Conservation (phyloP, 2,329 filamentous ascomycete genomes). For the Pyrenophora teres region DNA sequence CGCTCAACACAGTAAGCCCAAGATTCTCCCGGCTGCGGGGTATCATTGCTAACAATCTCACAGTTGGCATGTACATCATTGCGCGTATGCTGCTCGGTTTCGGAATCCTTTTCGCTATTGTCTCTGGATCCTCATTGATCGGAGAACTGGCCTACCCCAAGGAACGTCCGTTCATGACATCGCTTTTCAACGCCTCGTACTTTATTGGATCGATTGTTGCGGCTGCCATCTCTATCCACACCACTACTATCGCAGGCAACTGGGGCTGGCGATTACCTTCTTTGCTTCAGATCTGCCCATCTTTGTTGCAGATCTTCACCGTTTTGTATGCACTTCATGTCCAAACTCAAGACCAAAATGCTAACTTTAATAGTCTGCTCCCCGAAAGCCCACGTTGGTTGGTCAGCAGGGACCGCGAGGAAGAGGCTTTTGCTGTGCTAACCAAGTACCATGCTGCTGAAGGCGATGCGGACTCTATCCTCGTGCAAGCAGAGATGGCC, state of each 20-base stretch:
- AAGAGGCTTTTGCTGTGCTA: constrained; percentile 46
- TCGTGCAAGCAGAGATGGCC: constrained; percentile 61
- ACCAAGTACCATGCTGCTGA: constrained; percentile 52
- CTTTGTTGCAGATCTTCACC: constrained; percentile 50
- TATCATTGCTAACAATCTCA: constrained; percentile 3
- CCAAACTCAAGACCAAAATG: background rate
- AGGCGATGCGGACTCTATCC: constrained; percentile 44
- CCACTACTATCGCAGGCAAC: constrained; percentile 47
- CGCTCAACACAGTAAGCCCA: constrained; percentile 40
- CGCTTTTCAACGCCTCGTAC: constrained; percentile 65
- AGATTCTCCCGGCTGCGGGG: background rate
- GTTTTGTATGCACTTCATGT: constrained; percentile 32
- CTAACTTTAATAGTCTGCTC: constrained; percentile 32
- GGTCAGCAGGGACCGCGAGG: constrained; percentile 57
- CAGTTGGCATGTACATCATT: constrained; percentile 63
- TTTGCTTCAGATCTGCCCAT: constrained; percentile 56
- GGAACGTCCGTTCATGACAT: constrained; percentile 64
- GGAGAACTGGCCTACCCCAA: constrained; percentile 66
- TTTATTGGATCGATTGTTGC: constrained; percentile 59
- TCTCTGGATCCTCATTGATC: constrained; percentile 62
- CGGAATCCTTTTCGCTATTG: constrained; percentile 65
- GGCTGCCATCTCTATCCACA: constrained; percentile 57
- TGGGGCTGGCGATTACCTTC: constrained; percentile 60
- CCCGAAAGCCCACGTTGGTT: constrained; percentile 55
- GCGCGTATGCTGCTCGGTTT: constrained; percentile 64